Base-by-base conservation (phyloP, 2,329 filamentous ascomycete genomes). In the Bertia moriformis region DNA sequence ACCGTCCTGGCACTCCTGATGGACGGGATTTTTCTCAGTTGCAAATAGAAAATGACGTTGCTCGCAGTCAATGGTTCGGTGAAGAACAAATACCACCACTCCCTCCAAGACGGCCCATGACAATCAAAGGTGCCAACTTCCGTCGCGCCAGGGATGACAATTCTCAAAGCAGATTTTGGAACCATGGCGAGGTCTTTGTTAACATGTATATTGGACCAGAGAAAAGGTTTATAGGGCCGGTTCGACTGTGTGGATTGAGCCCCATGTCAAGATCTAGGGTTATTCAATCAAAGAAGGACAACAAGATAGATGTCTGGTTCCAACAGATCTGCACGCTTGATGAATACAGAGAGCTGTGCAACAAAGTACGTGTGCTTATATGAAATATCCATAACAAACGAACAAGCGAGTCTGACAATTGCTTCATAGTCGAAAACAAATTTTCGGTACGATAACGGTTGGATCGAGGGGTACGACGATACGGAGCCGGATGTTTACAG, bases 391-490 rank as follows among this genome's bases (percentile, higher is more conserved):
- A 29, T 10, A 29, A n/a, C n/a, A n/a, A n/a, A n/a, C n/a, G n/a
- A n/a, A n/a, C n/a, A n/a, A n/a, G n/a, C n/a, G n/a, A n/a, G n/a
- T n/a, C n/a, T n/a, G n/a, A n/a, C n/a, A n/a, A n/a, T n/a, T n/a
- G n/a, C n/a, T n/a, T n/a, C n/a, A n/a, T n/a, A n/a, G n/a, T n/a
- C n/a, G n/a, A n/a, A n/a, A n/a, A n/a, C n/a, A n/a, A n/a, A n/a
- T n/a, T n/a, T n/a, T n/a, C n/a, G n/a, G n/a, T n/a, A n/a, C n/a
- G n/a, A n/a, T n/a, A 56, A 49, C 39, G 53, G 52, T 24, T 61
- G 53, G 50, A 44, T 59, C 18, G 47, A 55, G 40, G 52, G 53
- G 0, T 62, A 49, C 41, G 33, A 48, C 14, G 53, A 60, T 35
- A 57, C 51, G 3, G 47, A 52, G 20, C 18, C 43, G 7, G 39